A percentile compares a stretch with the other conserved stretches of the same genome.
These are phyloP conservation scores for Mrakia blollopis DNA, from an alignment of 768 basidiomycete species.

Conservation along the genomic window DNA sequence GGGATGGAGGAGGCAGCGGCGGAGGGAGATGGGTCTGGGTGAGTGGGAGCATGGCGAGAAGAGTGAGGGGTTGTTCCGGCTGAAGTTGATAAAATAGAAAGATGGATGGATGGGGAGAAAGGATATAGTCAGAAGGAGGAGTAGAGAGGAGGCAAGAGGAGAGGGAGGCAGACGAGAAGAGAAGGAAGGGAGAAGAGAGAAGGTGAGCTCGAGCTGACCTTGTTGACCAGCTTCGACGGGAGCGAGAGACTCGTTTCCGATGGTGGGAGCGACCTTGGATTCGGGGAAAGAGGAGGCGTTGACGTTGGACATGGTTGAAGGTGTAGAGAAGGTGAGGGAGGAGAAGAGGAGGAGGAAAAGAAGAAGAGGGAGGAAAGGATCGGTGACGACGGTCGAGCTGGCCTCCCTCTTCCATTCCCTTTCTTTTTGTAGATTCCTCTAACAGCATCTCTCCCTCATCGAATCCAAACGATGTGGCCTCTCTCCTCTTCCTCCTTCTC, in stretches of 20 bases:
- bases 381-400: not conserved
- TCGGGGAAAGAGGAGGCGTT: not conserved
- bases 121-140: not conserved
- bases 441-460: not conserved
- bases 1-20: not conserved
- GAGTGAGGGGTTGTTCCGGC: conserved; percentile 1
- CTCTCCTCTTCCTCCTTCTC: not conserved
- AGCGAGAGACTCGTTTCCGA: conserved; percentile 14
- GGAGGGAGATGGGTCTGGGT: not conserved
- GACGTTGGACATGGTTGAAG: not conserved
- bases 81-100: not conserved
- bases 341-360: not conserved
- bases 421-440: not conserved
- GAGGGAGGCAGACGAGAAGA: not conserved
- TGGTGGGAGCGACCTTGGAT: conserved; percentile 1
- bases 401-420: not conserved
- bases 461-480: not conserved
- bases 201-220: not conserved
- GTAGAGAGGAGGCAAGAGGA: not conserved
- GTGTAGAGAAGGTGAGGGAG: not conserved
- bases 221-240: conserved; percentile 3
- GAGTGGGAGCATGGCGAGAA: conserved; percentile 5
- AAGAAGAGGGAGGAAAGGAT: not conserved
- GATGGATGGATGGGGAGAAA: too few species aligned
- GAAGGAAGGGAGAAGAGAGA: too few species aligned